A percentile compares a stretch with the other conserved stretches of the same genome.
phyloP scores from a whole-genome alignment of 371 early-diverging fungal species.

The Zancudomyces culisetae region DNA sequence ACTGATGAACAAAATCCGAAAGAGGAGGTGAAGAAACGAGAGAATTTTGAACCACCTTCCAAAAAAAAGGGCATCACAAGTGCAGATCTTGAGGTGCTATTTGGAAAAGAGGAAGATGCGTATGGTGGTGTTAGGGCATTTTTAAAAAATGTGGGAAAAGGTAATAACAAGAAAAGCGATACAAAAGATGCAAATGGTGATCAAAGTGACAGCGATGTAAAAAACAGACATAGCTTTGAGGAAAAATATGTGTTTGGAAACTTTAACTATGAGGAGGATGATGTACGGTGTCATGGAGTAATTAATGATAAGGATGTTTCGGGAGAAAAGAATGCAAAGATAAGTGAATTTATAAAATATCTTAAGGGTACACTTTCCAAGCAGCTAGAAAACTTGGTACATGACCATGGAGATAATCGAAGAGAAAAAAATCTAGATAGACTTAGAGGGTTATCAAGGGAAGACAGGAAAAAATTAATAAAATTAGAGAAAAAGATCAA shows the following conservation, averaged over 20 bases:
- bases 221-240: not conserved
- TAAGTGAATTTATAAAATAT: no score
- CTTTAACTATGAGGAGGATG: not conserved
- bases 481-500: no score
- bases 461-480: no score
- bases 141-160: not conserved
- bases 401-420: no score
- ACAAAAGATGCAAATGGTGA: not conserved
- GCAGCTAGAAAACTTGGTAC: no score
- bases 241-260: not conserved
- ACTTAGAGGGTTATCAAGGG: not conserved
- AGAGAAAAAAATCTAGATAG: not conserved
- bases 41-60: no score
- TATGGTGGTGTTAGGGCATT: not conserved
- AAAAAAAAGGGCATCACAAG: not conserved
- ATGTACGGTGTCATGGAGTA: not conserved
- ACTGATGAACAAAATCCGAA: no score
- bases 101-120: not conserved
- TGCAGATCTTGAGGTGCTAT: not conserved
- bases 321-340: not conserved
- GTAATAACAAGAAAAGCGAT: not conserved
- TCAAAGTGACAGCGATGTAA: not conserved
- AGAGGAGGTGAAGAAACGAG: no score
- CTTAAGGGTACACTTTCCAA: no score
- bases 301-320: not conserved